Percentiles rank a stretch among this genome's conserved stretches.
These are phyloP conservation scores for Tolypocladium pustulatum DNA, from an alignment of 2,329 filamentous ascomycete genomes.

Conservation along the genomic window DNA sequence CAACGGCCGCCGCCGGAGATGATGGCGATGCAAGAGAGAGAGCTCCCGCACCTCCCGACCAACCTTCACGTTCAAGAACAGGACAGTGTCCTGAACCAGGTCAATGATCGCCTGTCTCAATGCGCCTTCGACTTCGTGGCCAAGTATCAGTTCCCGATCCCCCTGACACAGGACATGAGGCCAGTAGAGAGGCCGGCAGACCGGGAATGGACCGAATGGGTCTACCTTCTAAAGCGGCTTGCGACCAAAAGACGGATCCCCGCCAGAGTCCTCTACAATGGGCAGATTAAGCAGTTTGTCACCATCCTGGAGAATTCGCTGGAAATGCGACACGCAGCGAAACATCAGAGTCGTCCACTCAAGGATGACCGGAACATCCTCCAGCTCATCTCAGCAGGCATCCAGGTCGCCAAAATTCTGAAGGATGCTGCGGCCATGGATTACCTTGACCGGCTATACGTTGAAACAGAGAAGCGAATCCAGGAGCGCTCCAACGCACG, in stretches of 20 bases:
- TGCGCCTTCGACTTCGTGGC: slow-evolving; percentile 87
- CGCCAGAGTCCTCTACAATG: slow-evolving; percentile 73
- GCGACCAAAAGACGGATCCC: slow-evolving; percentile 81
- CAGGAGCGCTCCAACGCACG: slow-evolving; percentile 46
- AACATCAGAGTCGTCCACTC: slow-evolving; percentile 69
- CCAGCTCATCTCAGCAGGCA: slow-evolving; percentile 76
- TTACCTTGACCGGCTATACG: slow-evolving; percentile 70
- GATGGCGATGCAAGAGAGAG: slow-evolving; percentile 66
- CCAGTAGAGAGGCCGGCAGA: slow-evolving; percentile 64
- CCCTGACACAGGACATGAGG: slow-evolving; percentile 71
- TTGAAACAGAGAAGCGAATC: slow-evolving; percentile 70
- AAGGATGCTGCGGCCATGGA: slow-evolving; percentile 79
- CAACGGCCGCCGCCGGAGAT: slow-evolving; percentile 61
- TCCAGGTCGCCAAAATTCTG: slow-evolving; percentile 78
- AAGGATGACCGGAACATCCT: slow-evolving; percentile 86
- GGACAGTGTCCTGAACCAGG: slow-evolving; percentile 66
- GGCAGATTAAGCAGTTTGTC: slow-evolving; percentile 85
- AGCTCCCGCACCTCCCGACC: slow-evolving; percentile 72
- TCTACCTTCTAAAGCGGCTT: slow-evolving; percentile 74
- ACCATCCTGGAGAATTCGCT: slow-evolving; percentile 81
- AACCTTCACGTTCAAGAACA: slow-evolving; percentile 77
- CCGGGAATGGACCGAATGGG: slow-evolving; percentile 87
- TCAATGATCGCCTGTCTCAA: slow-evolving; percentile 76
- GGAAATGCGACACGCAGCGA: slow-evolving; percentile 78
- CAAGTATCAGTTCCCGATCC: slow-evolving; percentile 84